Base-by-base conservation (phyloP, 352 stramenopile genomes). In the Globisporangium nagaii region DNA sequence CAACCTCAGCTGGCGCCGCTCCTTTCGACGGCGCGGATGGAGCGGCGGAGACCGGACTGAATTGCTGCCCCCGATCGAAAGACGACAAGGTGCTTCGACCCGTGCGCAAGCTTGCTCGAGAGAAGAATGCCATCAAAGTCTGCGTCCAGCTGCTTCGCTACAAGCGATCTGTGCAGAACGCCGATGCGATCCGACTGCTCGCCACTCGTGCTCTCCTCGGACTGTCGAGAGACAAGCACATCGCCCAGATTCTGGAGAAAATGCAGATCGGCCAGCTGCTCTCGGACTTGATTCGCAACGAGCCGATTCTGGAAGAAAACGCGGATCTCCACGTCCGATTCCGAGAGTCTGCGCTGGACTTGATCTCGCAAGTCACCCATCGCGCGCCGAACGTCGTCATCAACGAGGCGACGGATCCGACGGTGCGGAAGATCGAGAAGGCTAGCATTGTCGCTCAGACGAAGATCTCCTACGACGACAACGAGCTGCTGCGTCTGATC, bases 241-340 rank as follows among this genome's bases (percentile, higher is more conserved):
- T 96, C 51, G 83, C 84, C 0, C 87, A 96, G 58, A 93, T 96
- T 53, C 58, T 96, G 4, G 84, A 96, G 58, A 93, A 94, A 42
- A 96, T 96, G 87, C 84, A 93, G 47, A 66, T 95, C 3, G 80
- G 82, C 2, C 84, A 93, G 50, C 36, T 95, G 17, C 64, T 96
- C 8, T 94, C 85, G 0, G 87, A 96, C 49, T 75, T 94, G 58
- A 92, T 96, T 50, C 82, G 87, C 22, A 76, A 75, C 52, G 86
- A 93, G 15, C 84, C 87, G 6, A 77, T 93, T 17, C 64, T 96
- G 4, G 83, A 94, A 59, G 85, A 93, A 48, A 92, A 90, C 27
- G 84, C 83, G 4, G 85, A 94, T 43, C 60, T 93, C 17, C 86
- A 96, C 47, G 76, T 92, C 1, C 78, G 84, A n/a, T 94, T 96